These are phyloP conservation scores for Astragalus glycyphyllos DNA, from an alignment of 306 rosid species.

Conservation along the genomic window DNA sequence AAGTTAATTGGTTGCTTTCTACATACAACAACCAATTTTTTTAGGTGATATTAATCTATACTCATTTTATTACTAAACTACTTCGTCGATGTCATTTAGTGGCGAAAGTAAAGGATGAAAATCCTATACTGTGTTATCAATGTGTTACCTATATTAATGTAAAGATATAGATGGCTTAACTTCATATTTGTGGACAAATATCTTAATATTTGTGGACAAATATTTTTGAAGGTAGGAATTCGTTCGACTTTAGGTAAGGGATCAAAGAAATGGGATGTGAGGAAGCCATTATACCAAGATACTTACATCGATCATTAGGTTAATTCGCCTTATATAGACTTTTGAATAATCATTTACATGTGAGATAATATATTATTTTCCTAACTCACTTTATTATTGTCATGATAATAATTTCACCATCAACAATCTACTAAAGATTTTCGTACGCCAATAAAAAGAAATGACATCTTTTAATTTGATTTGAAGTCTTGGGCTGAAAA, in stretches of 20 bases:
- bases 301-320: neutral
- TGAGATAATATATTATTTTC: neutral
- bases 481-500: neutral
- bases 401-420: no score
- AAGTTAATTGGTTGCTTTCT: no score
- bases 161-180: neutral
- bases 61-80: neutral
- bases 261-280: neutral
- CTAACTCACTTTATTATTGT: neutral
- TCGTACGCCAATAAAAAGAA: no score
- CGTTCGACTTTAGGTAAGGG: neutral
- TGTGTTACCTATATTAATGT: no score
- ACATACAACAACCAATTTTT: neutral
- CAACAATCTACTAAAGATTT: no score
- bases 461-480: neutral
- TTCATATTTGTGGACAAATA: neutral
- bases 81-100: neutral
- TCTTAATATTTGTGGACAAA: neutral
- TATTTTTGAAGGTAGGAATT: neutral
- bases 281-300: neutral
- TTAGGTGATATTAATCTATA: neutral
- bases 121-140: neutral
- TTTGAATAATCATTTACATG: neutral
- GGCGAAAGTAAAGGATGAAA: neutral
- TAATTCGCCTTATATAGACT: neutral